A percentile compares a stretch with the other conserved stretches of the same genome.
phyloP scores from a whole-genome alignment of 805 yeast species.

The Candida manassasensis region DNA sequence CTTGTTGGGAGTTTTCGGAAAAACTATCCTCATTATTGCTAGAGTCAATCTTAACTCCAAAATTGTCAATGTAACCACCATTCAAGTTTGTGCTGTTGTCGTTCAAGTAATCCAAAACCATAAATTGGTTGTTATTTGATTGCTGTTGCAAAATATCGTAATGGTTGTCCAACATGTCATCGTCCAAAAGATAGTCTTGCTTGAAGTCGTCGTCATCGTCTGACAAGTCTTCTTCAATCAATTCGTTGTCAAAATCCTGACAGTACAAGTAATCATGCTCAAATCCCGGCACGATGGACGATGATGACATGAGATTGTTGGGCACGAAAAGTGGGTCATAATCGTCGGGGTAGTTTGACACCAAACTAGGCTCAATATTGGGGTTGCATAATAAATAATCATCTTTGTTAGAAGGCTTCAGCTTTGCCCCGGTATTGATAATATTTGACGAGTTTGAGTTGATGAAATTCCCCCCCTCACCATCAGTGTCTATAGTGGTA shows the following conservation, averaged over 20 bases:
- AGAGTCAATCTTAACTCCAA: slow-evolving; percentile 7
- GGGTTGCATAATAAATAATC: slow-evolving; percentile 37
- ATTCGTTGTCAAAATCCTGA: slow-evolving; percentile 17
- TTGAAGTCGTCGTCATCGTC: slow-evolving; percentile 30
- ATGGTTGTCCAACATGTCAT: neutral
- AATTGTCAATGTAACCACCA: slow-evolving; percentile 14
- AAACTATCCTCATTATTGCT: slow-evolving; percentile 3
- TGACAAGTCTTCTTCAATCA: slow-evolving; percentile 37
- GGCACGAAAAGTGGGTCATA: slow-evolving; percentile 4
- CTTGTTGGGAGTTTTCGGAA: slow-evolving; percentile 2
- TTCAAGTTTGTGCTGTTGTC: slow-evolving; percentile 6
- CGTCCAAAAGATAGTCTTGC: slow-evolving; percentile 1
- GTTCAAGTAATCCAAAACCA: slow-evolving; percentile 1
- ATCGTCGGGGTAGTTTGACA: slow-evolving; percentile 23
- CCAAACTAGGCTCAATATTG: slow-evolving; percentile 37
- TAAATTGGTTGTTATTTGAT: neutral
- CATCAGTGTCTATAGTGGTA: slow-evolving; percentile 27
- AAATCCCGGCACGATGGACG: slow-evolving; percentile 23
- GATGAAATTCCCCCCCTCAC: slow-evolving; percentile 3
- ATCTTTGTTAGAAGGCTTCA: slow-evolving; percentile 17
- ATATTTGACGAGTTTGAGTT: neutral
- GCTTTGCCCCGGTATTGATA: neutral
- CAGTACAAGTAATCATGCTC: slow-evolving; percentile 30
- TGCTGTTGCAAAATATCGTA: slow-evolving; percentile 1
- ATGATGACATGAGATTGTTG: neutral